phyloP scores from a whole-genome alignment of 2,329 filamentous ascomycete species.

The Penicillium occitanis region DNA sequence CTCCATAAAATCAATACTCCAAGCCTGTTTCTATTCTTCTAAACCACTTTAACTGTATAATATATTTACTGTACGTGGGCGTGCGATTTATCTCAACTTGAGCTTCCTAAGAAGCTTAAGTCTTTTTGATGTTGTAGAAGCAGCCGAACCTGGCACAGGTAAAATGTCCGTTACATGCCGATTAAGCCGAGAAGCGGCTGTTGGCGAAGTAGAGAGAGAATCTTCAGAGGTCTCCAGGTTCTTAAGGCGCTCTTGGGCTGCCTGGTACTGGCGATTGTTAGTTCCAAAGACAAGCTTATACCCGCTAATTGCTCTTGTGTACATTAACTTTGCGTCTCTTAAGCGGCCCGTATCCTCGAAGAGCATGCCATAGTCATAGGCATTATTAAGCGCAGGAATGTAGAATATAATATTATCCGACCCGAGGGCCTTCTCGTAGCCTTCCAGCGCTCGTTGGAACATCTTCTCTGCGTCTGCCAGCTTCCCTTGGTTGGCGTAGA shows the following conservation, averaged over 20 bases:
- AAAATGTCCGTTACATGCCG: too few relatives aligned
- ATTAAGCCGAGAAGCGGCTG: conserved; percentile 5
- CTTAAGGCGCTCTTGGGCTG: conserved; percentile 10
- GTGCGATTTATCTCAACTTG: too few relatives aligned
- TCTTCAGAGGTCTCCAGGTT: conserved; percentile 10
- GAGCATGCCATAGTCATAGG: conserved; percentile 11
- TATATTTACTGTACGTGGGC: too few relatives aligned
- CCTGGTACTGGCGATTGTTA: conserved; percentile 5
- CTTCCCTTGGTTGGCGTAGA: not conserved
- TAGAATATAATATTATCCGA: not conserved
- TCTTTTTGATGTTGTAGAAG: too few relatives aligned
- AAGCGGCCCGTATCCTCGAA: conserved; percentile 11
- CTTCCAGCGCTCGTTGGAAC: conserved; percentile 5
- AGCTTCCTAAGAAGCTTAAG: too few relatives aligned
- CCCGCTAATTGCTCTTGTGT: conserved; percentile 12
- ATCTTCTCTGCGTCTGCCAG: conserved; percentile 3
- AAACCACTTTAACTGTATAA: too few relatives aligned
- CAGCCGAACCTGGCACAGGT: too few relatives aligned
- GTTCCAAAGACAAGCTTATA: conserved; percentile 18
- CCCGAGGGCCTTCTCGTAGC: not conserved
- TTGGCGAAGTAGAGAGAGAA: conserved; percentile 5
- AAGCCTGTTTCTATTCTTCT: too few relatives aligned
- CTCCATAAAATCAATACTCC: too few relatives aligned
- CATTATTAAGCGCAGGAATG: conserved; percentile 11
- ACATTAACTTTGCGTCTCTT: conserved; percentile 16